These are phyloP conservation scores for Aspergillus sp. DNA, from an alignment of 2,329 filamentous ascomycete species.

Conservation along the genomic window DNA sequence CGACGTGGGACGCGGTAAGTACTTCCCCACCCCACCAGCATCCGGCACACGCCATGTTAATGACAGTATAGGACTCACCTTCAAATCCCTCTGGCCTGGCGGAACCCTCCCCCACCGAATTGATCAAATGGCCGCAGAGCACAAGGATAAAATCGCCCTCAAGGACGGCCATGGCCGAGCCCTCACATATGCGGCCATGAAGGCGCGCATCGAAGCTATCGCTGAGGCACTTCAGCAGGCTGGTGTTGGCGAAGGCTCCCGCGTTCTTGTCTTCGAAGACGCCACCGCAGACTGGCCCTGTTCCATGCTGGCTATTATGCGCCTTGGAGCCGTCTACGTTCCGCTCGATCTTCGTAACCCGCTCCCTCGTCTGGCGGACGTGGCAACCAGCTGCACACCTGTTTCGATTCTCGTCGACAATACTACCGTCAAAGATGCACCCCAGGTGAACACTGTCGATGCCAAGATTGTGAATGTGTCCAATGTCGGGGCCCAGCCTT, in stretches of 20 bases:
- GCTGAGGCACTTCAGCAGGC: conserved; percentile 18
- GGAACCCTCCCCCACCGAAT: conserved; percentile 32
- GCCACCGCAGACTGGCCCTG: conserved; percentile 15
- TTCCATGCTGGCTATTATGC: conserved; percentile 27
- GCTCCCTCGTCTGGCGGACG: background rate
- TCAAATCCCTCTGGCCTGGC: too few species aligned
- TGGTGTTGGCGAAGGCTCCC: conserved; percentile 12
- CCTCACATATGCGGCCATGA: conserved; percentile 34
- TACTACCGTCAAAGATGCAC: background rate
- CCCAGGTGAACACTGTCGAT: background rate
- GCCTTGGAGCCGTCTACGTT: background rate
- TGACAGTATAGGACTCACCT: too few species aligned
- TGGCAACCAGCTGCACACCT: background rate
- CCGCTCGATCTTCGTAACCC: background rate
- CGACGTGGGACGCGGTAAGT: conserved; percentile 12
- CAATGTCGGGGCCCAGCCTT: background rate
- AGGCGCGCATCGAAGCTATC: conserved; percentile 29
- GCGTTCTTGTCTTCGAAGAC: conserved; percentile 39
- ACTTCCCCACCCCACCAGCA: too few species aligned
- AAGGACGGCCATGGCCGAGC: conserved; percentile 17
- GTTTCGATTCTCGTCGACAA: background rate
- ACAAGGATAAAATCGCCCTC: conserved; percentile 20
- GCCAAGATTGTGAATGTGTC: background rate
- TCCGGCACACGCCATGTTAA: too few species aligned
- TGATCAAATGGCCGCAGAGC: conserved; percentile 23